Evolutionary conservation across 495 filamentous ascomycete genomes (phyloP).

Genomic region (Acidomyces sp.): DNA sequence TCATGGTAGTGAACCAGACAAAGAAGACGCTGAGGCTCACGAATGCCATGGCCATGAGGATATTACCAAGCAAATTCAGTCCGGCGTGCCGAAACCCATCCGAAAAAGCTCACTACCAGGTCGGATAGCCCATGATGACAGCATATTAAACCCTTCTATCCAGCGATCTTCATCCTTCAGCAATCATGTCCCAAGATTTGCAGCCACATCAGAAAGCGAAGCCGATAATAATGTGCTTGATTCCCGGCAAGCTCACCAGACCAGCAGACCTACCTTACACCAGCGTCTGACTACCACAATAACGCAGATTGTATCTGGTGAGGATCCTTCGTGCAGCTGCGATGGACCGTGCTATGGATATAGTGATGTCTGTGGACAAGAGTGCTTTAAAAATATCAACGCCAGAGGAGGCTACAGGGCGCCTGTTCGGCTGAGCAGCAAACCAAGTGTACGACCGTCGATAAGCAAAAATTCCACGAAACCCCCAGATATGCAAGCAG

Average conservation of each 20-base stretch:
- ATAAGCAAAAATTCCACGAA: conserved; percentile 13
- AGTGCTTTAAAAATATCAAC: conserved; percentile 50
- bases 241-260: conserved; percentile 20
- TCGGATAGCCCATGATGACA: conserved; percentile 1
- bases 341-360: conserved; percentile 70
- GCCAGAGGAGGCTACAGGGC: conserved; percentile 12
- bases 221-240: neutral
- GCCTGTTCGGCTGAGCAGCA: conserved; percentile 1
- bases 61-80: conserved; percentile 1
- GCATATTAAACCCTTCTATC: too few species aligned
- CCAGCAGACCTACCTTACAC: conserved; percentile 35
- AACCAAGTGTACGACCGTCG: conserved; percentile 3
- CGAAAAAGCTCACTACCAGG: conserved; percentile 13
- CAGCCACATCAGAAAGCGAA: conserved; percentile 1
- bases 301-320: conserved; percentile 52
- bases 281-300: conserved; percentile 38
- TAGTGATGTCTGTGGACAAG: conserved; percentile 69
- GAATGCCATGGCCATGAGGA: conserved; percentile 14
- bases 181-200: neutral
- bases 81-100: neutral
- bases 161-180: too few species aligned
- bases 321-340: conserved; percentile 57
- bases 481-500: neutral
- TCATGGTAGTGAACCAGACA: conserved; percentile 40
- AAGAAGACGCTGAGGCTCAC: conserved; percentile 15